A percentile compares a stretch with the other conserved stretches of the same genome.
Evolutionary conservation across 106 monocot species (phyloP).

Genomic region (Hemerocallis citrina): DNA sequence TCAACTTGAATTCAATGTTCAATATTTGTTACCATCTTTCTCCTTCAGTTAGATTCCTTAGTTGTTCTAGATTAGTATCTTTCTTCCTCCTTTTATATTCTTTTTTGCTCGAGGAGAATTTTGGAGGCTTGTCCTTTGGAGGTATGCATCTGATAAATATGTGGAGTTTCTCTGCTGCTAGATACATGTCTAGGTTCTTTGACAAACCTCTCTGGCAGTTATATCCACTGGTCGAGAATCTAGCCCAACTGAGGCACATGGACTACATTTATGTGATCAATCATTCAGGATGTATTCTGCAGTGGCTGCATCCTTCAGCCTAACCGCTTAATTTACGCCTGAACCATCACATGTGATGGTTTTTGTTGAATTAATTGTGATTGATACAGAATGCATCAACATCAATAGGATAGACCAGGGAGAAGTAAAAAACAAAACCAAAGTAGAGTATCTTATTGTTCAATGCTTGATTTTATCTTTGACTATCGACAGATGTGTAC

Average conservation of each 20-base stretch:
- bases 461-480: constrained; percentile 7
- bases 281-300: background rate
- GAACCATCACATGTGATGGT: background rate
- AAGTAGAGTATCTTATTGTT: background rate
- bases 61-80: background rate
- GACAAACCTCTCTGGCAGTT: background rate
- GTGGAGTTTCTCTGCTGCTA: background rate
- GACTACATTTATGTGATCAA: background rate
- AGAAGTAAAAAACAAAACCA: background rate
- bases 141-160: background rate
- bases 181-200: background rate
- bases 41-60: background rate
- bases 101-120: background rate
- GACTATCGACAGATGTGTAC: constrained; percentile 56
- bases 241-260: background rate
- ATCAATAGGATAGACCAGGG: background rate
- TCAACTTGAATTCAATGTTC: too few relatives aligned
- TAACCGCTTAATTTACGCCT: background rate
- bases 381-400: background rate
- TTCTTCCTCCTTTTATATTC: background rate
- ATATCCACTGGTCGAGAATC: background rate
- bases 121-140: too few relatives aligned
- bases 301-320: background rate
- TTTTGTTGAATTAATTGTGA: background rate
- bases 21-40: background rate